Conservation (phyloP, 441 rosid species). For the Pelargonium citronellum region DNA sequence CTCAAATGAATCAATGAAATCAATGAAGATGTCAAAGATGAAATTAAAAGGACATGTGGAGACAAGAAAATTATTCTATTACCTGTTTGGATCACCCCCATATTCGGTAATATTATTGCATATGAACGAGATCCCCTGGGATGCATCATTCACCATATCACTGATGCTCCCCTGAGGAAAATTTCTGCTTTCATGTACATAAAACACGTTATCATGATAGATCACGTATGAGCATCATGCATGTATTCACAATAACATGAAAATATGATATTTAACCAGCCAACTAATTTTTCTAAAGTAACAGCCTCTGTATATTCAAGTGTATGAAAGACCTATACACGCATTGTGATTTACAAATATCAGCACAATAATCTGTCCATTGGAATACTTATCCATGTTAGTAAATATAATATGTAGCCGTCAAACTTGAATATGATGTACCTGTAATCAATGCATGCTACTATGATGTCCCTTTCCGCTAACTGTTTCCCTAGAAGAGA, state of each 20-base stretch:
- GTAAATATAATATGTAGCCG: neutral
- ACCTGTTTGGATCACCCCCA: conserved; percentile 94
- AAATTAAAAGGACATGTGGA: conserved; percentile 2
- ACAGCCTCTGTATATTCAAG: too few relatives aligned
- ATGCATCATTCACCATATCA: conserved; percentile 78
- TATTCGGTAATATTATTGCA: conserved; percentile 62
- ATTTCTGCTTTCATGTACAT: conserved; percentile 48
- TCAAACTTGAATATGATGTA: conserved; percentile 18
- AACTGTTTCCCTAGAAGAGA: conserved; percentile 84
- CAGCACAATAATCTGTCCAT: neutral
- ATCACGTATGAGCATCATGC: conserved; percentile 10
- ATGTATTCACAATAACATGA: neutral
- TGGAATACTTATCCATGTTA: neutral
- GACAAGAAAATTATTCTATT: neutral
- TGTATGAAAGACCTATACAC: neutral
- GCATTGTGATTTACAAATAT: neutral
- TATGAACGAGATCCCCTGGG: conserved; percentile 78
- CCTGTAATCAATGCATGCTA: conserved; percentile 96
- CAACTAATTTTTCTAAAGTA: neutral
- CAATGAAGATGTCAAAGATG: conserved; percentile 13
- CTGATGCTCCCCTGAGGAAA: conserved; percentile 96
- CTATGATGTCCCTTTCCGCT: conserved; percentile 89
- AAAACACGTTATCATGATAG: conserved; percentile 13
- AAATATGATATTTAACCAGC: neutral
- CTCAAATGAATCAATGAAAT: conserved; percentile 21